Evolutionary conservation across 163 green algal species (phyloP), one percentile per base, ranked within the genome.

Genomic region (Chlorella variabilis): DNA sequence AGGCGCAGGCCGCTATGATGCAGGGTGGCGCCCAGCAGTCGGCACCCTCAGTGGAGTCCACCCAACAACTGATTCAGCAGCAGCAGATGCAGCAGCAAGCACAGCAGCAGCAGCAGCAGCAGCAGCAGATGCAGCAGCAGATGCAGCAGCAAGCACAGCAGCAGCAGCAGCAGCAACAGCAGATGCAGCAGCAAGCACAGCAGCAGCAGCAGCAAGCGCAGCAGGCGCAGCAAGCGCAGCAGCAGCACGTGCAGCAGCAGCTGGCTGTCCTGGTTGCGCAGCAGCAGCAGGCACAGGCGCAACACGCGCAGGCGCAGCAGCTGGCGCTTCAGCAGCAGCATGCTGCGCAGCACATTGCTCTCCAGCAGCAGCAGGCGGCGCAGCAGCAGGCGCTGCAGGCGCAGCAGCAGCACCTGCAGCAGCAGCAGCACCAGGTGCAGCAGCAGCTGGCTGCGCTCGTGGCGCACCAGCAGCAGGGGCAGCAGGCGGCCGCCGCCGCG

Each of bases 181-280:
- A 11, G 45, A 15, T 62, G 51, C 51, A 62, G 51, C 51, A 62
- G 51, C 51, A 25, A 4, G 20, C 7, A 8, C 9, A n/a, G 51
- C 51, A 62, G 51, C 51, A 62, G 51, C 20, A 27, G 51, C 51
- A 29, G 51, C 15, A 25, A 15, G 4, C 18, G 51, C 51, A 29
- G 51, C 9, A 27, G 51, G 9, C 15, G 59, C 59, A 67, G 27
- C 59, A 39, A 4, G 59, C 29, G 27, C 59, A 27, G 51, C 51
- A 62, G 59, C 59, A 67, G 27, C 59, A 39, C 8, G 59, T 20
- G 27, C 59, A 67, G 27, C 59, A 67, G 59, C 59, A 67, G 59
- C 59, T 67, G 59, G 59, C 59, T 27, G n/a, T 27, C n/a, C 54
- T 63, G 54, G 54, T 63, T 63, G 54, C 54, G 20, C 54, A 63